These are phyloP conservation scores for Lachnellula cervina DNA, from an alignment of 2,329 filamentous ascomycete genomes.

Conservation along the genomic window DNA sequence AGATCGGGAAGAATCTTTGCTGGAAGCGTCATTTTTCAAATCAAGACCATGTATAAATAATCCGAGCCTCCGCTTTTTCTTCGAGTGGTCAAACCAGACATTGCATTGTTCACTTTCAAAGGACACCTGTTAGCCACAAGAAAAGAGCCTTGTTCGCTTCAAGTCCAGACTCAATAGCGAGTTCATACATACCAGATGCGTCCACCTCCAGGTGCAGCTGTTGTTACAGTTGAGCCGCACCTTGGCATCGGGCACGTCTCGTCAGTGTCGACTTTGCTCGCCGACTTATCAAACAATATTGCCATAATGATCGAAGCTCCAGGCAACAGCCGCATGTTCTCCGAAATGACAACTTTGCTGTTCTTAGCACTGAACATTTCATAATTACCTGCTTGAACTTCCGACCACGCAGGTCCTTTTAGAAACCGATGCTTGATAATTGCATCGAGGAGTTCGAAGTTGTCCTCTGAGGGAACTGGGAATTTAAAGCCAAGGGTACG, in stretches of 20 bases:
- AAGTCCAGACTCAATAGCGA: neutral
- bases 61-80: neutral
- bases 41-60: neutral
- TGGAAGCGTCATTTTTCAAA: neutral
- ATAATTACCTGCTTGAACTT: slow-evolving; percentile 1
- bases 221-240: neutral
- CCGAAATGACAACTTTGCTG: neutral
- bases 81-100: neutral
- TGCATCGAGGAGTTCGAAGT: slow-evolving; percentile 4
- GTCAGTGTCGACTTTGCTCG: neutral
- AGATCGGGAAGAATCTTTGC: neutral
- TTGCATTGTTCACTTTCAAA: neutral
- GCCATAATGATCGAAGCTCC: slow-evolving; percentile 2
- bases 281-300: neutral
- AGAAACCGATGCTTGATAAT: slow-evolving; percentile 9
- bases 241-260: neutral
- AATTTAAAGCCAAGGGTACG: slow-evolving; percentile 10
- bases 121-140: neutral
- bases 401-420: slow-evolving; percentile 7
- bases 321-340: neutral
- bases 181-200: neutral
- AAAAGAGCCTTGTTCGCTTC: neutral
- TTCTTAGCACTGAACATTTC: neutral
- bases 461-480: slow-evolving; percentile 10
- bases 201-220: neutral